Percentiles rank a stretch among this genome's conserved stretches.
Conservation (phyloP, 345 rosid genomes). For the Salix dunnii region DNA sequence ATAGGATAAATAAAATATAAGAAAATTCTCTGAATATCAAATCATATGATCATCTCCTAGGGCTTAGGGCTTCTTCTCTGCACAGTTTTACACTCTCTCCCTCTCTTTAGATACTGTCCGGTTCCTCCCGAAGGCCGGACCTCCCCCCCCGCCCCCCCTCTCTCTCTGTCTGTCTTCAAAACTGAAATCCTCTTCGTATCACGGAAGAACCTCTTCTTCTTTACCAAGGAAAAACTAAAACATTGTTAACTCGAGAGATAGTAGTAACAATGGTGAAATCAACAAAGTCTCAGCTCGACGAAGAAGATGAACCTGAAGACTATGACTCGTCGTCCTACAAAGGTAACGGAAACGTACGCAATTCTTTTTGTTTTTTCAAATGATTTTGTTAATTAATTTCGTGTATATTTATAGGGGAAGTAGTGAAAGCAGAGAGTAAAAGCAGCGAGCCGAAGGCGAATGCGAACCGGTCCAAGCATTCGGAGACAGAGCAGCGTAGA, state of each 20-base stretch:
- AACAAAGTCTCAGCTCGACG: constrained; percentile 37
- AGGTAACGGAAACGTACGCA: constrained; percentile 22
- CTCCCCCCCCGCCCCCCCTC: neutral
- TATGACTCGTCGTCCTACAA: constrained; percentile 42
- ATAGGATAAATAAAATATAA: too few relatives aligned
- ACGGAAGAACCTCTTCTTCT: too few relatives aligned
- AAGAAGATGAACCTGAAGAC: constrained; percentile 50
- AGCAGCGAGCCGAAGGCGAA: constrained; percentile 38
- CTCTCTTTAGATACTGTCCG: neutral
- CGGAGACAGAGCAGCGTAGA: constrained; percentile 86
- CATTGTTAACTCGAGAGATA: too few relatives aligned
- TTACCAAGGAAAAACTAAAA: too few relatives aligned
- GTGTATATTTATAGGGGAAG: constrained; percentile 23
- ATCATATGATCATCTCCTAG: neutral
- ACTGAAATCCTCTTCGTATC: neutral
- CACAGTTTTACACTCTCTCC: neutral
- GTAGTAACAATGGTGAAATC: constrained; percentile 43
- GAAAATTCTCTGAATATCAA: neutral
- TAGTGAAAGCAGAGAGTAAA: constrained; percentile 36
- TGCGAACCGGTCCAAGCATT: constrained; percentile 61
- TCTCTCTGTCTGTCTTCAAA: neutral
- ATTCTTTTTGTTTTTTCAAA: neutral
- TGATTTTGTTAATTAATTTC: neutral
- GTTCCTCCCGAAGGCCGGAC: neutral
- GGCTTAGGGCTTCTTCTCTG: constrained; percentile 1